Evolutionary conservation across 139 green algal genomes (phyloP).

Genomic region (Micromonas commoda): DNA sequence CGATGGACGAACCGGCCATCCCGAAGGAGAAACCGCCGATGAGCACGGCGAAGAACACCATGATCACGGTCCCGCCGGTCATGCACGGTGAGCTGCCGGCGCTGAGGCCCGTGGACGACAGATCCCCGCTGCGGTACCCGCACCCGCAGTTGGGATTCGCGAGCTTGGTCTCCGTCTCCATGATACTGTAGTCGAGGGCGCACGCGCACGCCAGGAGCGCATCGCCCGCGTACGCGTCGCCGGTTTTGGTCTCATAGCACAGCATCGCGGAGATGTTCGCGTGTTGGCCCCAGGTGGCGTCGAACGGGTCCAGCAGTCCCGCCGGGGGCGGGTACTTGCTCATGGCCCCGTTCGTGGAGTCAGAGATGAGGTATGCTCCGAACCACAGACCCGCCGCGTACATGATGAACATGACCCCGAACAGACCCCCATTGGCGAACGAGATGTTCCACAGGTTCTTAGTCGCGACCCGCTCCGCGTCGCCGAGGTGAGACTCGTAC

Average conservation of each 20-base stretch:
- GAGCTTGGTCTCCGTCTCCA: background rate
- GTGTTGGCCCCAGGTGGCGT: constrained; percentile 2
- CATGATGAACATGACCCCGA: constrained; percentile 28
- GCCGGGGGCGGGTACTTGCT: background rate
- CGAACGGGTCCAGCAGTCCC: constrained; percentile 1
- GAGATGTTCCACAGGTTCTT: constrained; percentile 6
- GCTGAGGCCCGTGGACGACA: background rate
- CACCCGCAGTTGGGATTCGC: constrained; percentile 18
- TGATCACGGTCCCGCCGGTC: constrained; percentile 52
- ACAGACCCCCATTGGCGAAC: constrained; percentile 5
- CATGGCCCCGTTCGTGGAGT: constrained; percentile 24
- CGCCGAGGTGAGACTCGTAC: background rate
- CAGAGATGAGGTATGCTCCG: constrained; percentile 48
- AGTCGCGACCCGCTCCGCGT: background rate
- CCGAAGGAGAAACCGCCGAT: constrained; percentile 63
- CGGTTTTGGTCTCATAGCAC: background rate
- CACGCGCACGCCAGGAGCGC: constrained; percentile 20
- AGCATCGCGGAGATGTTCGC: background rate
- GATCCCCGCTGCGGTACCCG: background rate
- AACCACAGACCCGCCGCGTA: constrained; percentile 73
- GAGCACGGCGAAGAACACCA: constrained; percentile 65
- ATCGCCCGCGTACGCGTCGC: constrained; percentile 42
- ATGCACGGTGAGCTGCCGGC: background rate
- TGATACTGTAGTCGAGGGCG: background rate
- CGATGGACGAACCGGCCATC: constrained; percentile 40